Evolutionary conservation across 306 rosid species (phyloP).

Genomic region (Betula pendula): DNA sequence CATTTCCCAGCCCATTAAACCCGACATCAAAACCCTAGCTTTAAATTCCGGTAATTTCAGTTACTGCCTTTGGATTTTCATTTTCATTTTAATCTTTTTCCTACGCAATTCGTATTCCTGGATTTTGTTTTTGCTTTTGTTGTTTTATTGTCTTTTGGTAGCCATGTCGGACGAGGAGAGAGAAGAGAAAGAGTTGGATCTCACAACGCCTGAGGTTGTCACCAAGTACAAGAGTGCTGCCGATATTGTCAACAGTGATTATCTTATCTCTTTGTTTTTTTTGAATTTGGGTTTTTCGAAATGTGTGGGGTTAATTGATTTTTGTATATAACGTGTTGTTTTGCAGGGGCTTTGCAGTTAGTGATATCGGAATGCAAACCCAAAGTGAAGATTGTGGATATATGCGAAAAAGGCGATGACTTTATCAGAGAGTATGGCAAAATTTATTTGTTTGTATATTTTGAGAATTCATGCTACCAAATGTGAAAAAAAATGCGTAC

Average conservation of each 20-base stretch:
- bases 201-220: conserved; percentile 85
- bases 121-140: background rate
- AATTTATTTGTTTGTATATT: no score
- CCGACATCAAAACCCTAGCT: background rate
- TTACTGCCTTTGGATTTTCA: no score
- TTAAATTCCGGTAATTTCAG: background rate
- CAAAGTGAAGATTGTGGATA: conserved; percentile 76
- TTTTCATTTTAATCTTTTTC: no score
- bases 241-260: conserved; percentile 76
- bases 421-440: conserved; percentile 67
- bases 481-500: background rate
- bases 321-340: background rate
- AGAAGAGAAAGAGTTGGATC: conserved; percentile 99
- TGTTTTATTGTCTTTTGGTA: background rate
- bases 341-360: conserved; percentile 76
- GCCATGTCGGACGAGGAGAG: conserved; percentile 95
- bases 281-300: no score
- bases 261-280: background rate
- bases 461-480: background rate
- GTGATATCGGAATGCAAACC: conserved; percentile 81
- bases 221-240: conserved; percentile 94
- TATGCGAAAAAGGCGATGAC: conserved; percentile 85
- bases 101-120: background rate
- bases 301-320: background rate
- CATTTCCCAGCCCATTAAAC: background rate